Conservation (phyloP, 2,329 filamentous ascomycete genomes). For the Aureobasidium uvarum region DNA sequence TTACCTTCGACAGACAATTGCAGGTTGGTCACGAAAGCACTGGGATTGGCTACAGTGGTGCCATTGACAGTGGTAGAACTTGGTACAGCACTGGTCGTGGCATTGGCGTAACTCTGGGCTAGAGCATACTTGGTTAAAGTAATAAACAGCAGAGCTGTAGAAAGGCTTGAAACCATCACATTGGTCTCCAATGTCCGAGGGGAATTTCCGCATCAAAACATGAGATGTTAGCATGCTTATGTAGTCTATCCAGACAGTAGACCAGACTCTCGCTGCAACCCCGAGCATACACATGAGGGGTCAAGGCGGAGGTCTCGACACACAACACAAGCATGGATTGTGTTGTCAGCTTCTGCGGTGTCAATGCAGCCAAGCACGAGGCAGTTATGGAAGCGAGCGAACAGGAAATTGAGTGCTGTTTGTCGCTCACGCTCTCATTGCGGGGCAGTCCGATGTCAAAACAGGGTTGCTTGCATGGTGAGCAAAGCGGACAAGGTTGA, state of each 20-base stretch:
- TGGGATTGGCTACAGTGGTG: slow-evolving; percentile 29
- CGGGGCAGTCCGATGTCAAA: not conserved
- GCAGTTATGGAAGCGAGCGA: not conserved
- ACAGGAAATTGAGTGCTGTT: not conserved
- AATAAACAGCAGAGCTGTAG: not conserved
- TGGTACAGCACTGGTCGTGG: slow-evolving; percentile 14
- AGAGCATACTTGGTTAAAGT: not conserved
- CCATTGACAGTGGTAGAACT: slow-evolving; percentile 28
- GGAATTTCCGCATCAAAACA: not conserved
- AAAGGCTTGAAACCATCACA: not conserved
- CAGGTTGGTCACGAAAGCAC: slow-evolving; percentile 30
- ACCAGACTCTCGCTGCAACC: not conserved
- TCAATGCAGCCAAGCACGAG: not conserved
- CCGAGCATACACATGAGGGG: not conserved
- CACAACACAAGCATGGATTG: not conserved
- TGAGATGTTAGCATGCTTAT: not conserved
- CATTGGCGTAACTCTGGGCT: slow-evolving; percentile 2
- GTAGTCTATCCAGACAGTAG: not conserved
- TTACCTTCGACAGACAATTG: slow-evolving; percentile 31
- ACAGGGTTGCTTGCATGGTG: not conserved
- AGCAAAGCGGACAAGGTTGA: not conserved
- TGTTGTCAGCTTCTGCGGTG: not conserved
- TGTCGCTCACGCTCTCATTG: not conserved
- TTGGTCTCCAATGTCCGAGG: not conserved
- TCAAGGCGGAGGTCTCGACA: not conserved